Percentiles rank a stretch among this genome's conserved stretches.
Evolutionary conservation across 2,329 filamentous ascomycete genomes (phyloP).

Genomic region (Cyanodermella asteris): DNA sequence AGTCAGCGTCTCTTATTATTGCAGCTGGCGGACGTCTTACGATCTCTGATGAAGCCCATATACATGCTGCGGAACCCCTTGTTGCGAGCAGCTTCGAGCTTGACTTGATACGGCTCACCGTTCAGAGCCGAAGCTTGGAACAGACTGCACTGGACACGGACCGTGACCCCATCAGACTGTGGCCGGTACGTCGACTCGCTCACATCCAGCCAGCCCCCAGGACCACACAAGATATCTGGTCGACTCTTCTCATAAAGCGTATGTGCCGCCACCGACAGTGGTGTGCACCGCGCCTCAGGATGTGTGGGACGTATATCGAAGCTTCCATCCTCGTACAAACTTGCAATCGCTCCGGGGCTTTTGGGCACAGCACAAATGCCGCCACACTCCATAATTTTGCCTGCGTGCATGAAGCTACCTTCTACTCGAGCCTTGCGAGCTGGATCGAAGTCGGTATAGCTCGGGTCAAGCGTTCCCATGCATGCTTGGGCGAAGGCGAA

Average conservation of each 20-base stretch:
- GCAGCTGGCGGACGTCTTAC: too few relatives aligned
- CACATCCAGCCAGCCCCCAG: constrained; percentile 26
- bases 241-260: constrained; percentile 33
- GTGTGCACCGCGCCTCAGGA: constrained; percentile 21
- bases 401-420: too few relatives aligned
- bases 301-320: constrained; percentile 27
- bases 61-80: constrained; percentile 24
- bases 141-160: constrained; percentile 19
- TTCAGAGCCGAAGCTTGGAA: constrained; percentile 14
- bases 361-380: constrained; percentile 26
- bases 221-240: constrained; percentile 27
- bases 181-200: constrained; percentile 20
- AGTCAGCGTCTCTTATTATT: too few relatives aligned
- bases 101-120: constrained; percentile 30
- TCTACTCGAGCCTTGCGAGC: too few relatives aligned
- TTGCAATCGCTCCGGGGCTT: constrained; percentile 19
- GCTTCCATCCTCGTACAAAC: constrained; percentile 20
- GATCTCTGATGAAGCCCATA: constrained; percentile 25
- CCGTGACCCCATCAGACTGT: constrained; percentile 20
- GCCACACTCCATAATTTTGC: constrained; percentile 34
- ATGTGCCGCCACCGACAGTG: constrained; percentile 29
- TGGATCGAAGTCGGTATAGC: too few relatives aligned
- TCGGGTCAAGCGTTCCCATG: constrained; percentile 14
- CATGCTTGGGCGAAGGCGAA: constrained; percentile 17
- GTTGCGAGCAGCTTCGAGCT: constrained; percentile 25